Base-by-base conservation (phyloP, 495 filamentous ascomycete species). In the Podospora appendiculata region DNA sequence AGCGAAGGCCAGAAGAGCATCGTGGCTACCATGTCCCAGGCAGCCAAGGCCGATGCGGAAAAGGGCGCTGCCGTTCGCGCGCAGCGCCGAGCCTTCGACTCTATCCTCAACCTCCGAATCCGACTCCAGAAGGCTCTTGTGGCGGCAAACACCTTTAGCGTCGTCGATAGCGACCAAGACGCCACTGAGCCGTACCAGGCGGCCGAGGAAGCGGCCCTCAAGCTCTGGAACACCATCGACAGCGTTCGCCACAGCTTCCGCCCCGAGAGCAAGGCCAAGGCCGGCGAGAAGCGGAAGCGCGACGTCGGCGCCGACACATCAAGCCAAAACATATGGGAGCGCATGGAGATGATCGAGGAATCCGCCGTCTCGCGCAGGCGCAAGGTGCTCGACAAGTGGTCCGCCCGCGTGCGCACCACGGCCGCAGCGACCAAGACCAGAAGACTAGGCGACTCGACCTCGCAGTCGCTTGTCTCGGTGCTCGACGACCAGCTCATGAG, bases 121-220 rank as follows among this genome's bases (percentile, higher is more conserved):
- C 85, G 88, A 51, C 70, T 98, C 8, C 93, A 98, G 60, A 96
- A 96, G 65, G 87, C 87, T 5, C 70, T 98, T 13, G 78, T 89
- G 13, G 84, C 87, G 3, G 78, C 84, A 14, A 95, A 96, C 60
- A 84, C 90, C 6, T 78, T 95, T 46, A 63, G 75, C n/a, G 59
- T 71, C 0, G 51, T 74, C 17, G 75, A 80, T 5, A 45, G 41
- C 32, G 56, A 70, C 19, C 58, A 60, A 17, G 42, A 47, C 18
- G 64, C 68, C 17, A 49, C 58, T 9, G 66, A 67, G 58, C 73
- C 70, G 64, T 95, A 80, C 57, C 75, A 84, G 55, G 86, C 86
- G 0, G 94, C 91, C 8, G 93, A 97, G 70, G 77, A 79, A 16
- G 91, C 91, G n/a, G 93, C 90, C 0, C 68, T 96, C 19, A 84